These are phyloP conservation scores for Neobulgaria alba DNA, from an alignment of 2,329 filamentous ascomycete species.

Conservation along the genomic window DNA sequence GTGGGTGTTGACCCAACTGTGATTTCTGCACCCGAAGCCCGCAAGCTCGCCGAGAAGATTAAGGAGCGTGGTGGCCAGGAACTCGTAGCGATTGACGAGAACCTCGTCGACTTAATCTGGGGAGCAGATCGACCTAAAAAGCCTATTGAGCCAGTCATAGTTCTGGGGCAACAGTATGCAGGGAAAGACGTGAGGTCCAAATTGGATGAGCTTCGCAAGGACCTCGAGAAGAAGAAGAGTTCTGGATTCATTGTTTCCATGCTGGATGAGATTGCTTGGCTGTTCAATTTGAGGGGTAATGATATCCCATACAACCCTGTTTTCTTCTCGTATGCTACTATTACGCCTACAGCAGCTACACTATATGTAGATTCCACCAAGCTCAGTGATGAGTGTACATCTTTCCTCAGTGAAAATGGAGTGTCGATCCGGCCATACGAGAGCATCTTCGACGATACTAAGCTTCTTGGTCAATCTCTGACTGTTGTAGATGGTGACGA, in stretches of 20 bases:
- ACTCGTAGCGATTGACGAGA: slow-evolving; percentile 66
- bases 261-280: slow-evolving; percentile 94
- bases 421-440: slow-evolving; percentile 76
- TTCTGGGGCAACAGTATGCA: slow-evolving; percentile 63
- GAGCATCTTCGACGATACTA: slow-evolving; percentile 70
- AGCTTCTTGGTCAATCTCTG: slow-evolving; percentile 46
- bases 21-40: slow-evolving; percentile 63
- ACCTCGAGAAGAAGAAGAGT: slow-evolving; percentile 82
- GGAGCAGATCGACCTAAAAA: slow-evolving; percentile 60
- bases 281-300: slow-evolving; percentile 93
- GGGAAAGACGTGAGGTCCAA: slow-evolving; percentile 80
- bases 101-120: slow-evolving; percentile 92
- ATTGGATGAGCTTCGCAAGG: slow-evolving; percentile 78
- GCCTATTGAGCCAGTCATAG: slow-evolving; percentile 66
- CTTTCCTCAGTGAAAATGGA: slow-evolving; percentile 59
- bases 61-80: slow-evolving; percentile 76
- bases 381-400: slow-evolving; percentile 57
- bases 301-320: slow-evolving; percentile 98
- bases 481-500: slow-evolving; percentile 30
- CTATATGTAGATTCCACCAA: slow-evolving; percentile 82
- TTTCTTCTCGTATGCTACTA: slow-evolving; percentile 91
- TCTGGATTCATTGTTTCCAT: slow-evolving; percentile 85
- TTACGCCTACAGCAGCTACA: slow-evolving; percentile 68
- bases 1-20: slow-evolving; percentile 89
- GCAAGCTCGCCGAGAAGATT: slow-evolving; percentile 77